phyloP scores from a whole-genome alignment of 2,329 filamentous ascomycete species.

The Magnaporthiopsis incrustans region DNA sequence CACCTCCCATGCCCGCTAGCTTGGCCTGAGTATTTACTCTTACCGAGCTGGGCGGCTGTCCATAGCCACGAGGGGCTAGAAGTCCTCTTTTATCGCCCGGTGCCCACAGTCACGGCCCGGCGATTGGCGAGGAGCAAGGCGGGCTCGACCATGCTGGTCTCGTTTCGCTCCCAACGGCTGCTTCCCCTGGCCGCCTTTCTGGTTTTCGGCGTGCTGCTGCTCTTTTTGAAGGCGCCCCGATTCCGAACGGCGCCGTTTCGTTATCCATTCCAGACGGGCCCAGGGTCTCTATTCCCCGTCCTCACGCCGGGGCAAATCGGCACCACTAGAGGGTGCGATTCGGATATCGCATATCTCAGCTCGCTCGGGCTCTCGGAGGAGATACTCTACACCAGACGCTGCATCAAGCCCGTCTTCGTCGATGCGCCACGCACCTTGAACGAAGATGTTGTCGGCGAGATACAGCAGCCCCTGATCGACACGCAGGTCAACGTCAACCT shows the following conservation, averaged over 20 bases:
- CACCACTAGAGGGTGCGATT: conserved; percentile 4
- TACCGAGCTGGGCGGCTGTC: neutral
- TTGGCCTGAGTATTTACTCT: neutral
- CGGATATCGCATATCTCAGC: conserved; percentile 16
- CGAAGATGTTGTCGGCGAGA: conserved; percentile 28
- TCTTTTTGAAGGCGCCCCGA: neutral
- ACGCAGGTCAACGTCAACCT: conserved; percentile 23
- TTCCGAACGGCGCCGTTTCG: neutral
- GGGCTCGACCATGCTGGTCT: neutral
- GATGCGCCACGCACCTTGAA: conserved; percentile 21
- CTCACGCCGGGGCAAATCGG: neutral
- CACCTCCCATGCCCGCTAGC: neutral
- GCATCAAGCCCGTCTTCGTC: conserved; percentile 30
- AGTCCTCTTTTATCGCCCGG: neutral
- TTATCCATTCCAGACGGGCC: neutral
- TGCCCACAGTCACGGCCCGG: no score
- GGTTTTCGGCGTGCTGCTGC: conserved; percentile 1
- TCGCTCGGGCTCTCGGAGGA: conserved; percentile 28
- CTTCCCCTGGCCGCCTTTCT: neutral
- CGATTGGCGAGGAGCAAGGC: neutral
- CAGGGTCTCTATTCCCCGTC: neutral
- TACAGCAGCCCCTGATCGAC: conserved; percentile 29
- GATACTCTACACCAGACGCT: conserved; percentile 36
- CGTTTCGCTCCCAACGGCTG: conserved; percentile 4
- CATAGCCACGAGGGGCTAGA: neutral